Conservation (phyloP, 345 rosid species). For the Camelina laxa region DNA sequence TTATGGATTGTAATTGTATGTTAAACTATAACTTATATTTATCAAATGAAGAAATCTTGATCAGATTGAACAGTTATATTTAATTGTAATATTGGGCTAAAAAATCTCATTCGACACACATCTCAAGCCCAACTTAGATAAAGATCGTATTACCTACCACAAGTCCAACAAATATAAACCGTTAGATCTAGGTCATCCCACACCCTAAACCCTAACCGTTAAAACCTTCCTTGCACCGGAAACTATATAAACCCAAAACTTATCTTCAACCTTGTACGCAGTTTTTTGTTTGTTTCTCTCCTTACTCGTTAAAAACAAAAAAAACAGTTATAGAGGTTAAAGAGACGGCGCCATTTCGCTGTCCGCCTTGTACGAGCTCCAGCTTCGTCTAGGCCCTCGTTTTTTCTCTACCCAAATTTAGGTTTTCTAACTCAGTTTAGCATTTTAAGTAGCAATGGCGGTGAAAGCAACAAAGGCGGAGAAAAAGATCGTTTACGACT, state of each 20-base stretch:
- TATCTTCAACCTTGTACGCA: constrained; percentile 4
- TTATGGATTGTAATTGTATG: too few relatives aligned
- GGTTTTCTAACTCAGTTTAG: not conserved
- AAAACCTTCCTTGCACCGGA: not conserved
- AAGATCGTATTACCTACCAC: not conserved
- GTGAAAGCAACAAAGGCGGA: constrained; percentile 69
- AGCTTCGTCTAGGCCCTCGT: constrained; percentile 49
- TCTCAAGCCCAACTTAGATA: constrained; percentile 1
- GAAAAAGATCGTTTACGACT: constrained; percentile 82
- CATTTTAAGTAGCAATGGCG: constrained; percentile 34
- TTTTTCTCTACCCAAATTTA: not conserved
- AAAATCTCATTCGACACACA: not conserved
- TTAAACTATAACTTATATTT: too few relatives aligned
- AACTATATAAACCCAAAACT: constrained; percentile 31
- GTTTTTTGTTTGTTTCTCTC: not conserved
- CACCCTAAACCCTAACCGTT: constrained; percentile 26
- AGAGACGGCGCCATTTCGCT: constrained; percentile 45
- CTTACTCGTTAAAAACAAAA: not conserved
- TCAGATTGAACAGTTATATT: too few relatives aligned
- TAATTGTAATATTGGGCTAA: constrained; percentile 3
- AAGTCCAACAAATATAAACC: constrained; percentile 44
- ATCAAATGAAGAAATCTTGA: too few relatives aligned
- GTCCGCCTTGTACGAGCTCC: constrained; percentile 50
- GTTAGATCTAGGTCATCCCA: constrained; percentile 55
- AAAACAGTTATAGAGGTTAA: constrained; percentile 40